Percentiles rank a stretch among this genome's conserved stretches.
phyloP scores from a whole-genome alignment of 2,329 filamentous ascomycete species.

The Alternaria sp. region DNA sequence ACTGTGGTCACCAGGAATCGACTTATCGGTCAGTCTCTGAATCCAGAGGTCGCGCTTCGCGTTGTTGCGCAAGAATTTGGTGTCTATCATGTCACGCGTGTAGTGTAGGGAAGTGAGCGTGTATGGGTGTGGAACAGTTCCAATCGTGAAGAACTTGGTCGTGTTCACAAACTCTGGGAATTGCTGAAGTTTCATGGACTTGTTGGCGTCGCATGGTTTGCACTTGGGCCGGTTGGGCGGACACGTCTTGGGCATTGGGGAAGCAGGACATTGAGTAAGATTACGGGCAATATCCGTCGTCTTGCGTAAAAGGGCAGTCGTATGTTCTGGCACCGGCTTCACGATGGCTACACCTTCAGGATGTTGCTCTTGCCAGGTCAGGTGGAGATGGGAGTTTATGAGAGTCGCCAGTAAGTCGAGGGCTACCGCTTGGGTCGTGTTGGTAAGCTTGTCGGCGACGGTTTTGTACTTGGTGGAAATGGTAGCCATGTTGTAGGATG shows the following conservation, averaged over 20 bases:
- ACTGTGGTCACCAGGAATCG: conserved; percentile 70
- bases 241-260: conserved; percentile 77
- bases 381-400: conserved; percentile 85
- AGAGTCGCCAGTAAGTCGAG: conserved; percentile 73
- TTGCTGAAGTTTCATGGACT: conserved; percentile 72
- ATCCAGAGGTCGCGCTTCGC: conserved; percentile 83
- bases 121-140: conserved; percentile 89
- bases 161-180: conserved; percentile 74
- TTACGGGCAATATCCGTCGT: conserved; percentile 76
- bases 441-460: conserved; percentile 69
- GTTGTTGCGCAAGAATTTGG: conserved; percentile 60
- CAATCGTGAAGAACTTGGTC: conserved; percentile 79
- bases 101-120: conserved; percentile 76
- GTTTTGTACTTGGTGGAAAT: conserved; percentile 71
- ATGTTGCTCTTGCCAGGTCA: conserved; percentile 83
- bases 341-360: conserved; percentile 79
- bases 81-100: conserved; percentile 57
- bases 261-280: conserved; percentile 76
- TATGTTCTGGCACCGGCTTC: conserved; percentile 79
- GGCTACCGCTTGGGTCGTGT: conserved; percentile 64
- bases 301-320: conserved; percentile 73
- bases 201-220: conserved; percentile 71
- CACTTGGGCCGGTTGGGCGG: conserved; percentile 83
- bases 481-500: conserved; percentile 74
- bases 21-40: conserved; percentile 70